Percentiles rank a stretch among this genome's conserved stretches.
phyloP scores from a whole-genome alignment of 1,284 basidiomycete genomes.

The Leccinum fallax region DNA sequence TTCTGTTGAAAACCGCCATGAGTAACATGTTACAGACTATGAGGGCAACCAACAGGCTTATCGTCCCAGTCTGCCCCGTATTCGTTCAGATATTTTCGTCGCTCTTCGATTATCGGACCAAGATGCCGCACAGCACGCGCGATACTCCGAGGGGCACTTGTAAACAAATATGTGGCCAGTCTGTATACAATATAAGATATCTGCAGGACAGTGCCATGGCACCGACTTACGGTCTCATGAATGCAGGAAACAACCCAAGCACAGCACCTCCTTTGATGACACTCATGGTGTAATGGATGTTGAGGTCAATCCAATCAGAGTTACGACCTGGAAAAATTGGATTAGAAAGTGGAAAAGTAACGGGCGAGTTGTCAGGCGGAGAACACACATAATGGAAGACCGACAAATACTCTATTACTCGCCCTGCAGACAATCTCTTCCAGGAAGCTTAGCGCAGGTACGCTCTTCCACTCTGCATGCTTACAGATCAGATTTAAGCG shows the following conservation, averaged over 20 bases:
- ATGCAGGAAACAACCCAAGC: constrained; percentile 40
- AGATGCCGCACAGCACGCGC: constrained; percentile 31
- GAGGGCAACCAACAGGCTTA: constrained; percentile 37
- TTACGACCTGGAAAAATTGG: constrained; percentile 39
- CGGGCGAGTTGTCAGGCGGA: background rate
- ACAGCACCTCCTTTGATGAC: constrained; percentile 29
- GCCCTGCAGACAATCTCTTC: constrained; percentile 34
- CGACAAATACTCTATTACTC: constrained; percentile 43
- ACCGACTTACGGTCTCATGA: constrained; percentile 41
- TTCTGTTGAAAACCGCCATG: constrained; percentile 34
- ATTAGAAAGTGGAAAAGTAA: background rate
- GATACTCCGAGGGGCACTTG: background rate
- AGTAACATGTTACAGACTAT: background rate
- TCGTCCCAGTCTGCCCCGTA: constrained; percentile 38
- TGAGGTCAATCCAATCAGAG: constrained; percentile 40
- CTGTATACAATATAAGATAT: background rate
- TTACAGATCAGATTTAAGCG: background rate
- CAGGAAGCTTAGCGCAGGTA: constrained; percentile 20
- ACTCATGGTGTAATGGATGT: constrained; percentile 35
- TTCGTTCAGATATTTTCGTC: constrained; percentile 33
- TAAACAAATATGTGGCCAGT: constrained; percentile 3
- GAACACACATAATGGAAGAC: constrained; percentile 41
- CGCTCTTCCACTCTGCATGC: constrained; percentile 34
- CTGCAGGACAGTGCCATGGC: no score
- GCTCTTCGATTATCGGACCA: constrained; percentile 42